Evolutionary conservation across 768 basidiomycete genomes (phyloP), one percentile per base, ranked within the genome.

Genomic region (Suillus americanus): DNA sequence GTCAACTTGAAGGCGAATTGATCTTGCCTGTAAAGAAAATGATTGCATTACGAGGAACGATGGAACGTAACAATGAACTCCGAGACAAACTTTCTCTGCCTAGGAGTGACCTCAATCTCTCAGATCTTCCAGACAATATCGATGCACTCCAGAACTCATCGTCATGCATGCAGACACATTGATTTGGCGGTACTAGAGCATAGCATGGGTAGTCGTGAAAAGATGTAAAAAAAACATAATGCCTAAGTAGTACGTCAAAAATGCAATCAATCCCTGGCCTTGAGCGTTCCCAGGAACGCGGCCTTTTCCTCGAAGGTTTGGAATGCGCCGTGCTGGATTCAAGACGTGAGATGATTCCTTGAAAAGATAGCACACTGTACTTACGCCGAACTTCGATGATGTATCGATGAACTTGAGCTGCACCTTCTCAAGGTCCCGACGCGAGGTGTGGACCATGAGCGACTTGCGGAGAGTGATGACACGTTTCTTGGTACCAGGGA

Each of bases 401-500:
- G 97, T 98, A 76, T 97, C 95, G 86, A 99, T 97, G 84, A 96
- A 98, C 82, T 97, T 98, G 86, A 97, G 91, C 66, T 90, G 86
- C 67, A 97, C 92, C 84, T 99, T 96, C 87, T 99, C 97, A 76
- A 99, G 87, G 80, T 98, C 94, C 80, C 90, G 87, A 75, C 95
- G 92, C 67, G 91, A 92, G 50, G 97, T 97, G 85, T 96, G 96
- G 63, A 92, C 89, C 91, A 95, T 93, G 77, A 99, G 88, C 28
- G 95, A 94, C 77, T 99, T 97, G 77, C 97, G 92, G 78, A 99
- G 88, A 66, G 96, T 98, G 76, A 99, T 86, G 71, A 99, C 90
- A 82, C 97, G 94, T 86, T 99, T 99, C 86, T 94, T 95, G 77
- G 94, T 95, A 71, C 97, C 97, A 65, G 94, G 93, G 69, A 95